A percentile compares a stretch with the other conserved stretches of the same genome.
phyloP scores from a whole-genome alignment of 768 basidiomycete genomes.

The Lyophyllum decastes region DNA sequence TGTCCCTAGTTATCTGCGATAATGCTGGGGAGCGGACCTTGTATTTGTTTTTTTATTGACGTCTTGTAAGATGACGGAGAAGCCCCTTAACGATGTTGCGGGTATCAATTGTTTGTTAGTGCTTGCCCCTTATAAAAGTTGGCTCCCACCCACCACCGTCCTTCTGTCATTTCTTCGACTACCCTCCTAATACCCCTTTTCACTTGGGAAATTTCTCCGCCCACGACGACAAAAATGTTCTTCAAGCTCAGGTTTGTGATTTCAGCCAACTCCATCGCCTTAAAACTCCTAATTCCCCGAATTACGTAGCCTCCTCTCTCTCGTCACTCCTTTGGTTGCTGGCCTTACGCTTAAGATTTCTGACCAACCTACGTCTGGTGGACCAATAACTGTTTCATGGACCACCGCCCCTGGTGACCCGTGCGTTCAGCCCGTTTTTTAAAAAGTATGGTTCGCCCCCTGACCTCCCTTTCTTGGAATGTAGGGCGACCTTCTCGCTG shows the following conservation, averaged over 20 bases:
- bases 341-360: constrained; percentile 47
- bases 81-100: constrained; percentile 6
- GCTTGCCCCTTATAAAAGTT: constrained; percentile 29
- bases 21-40: neutral
- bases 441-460: neutral
- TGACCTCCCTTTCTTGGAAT: neutral
- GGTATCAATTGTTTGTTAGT: constrained; percentile 21
- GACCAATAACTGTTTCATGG: constrained; percentile 48
- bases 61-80: neutral
- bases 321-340: constrained; percentile 48
- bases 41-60: neutral
- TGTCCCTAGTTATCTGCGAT: neutral
- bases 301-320: constrained; percentile 37
- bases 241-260: constrained; percentile 44
- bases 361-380: constrained; percentile 30
- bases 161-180: constrained; percentile 15
- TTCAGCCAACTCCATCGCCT: no score
- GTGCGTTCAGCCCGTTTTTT: constrained; percentile 24
- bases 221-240: constrained; percentile 46
- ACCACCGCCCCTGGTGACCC: constrained; percentile 41
- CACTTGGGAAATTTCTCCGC: constrained; percentile 16
- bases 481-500: constrained; percentile 37
- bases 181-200: constrained; percentile 22
- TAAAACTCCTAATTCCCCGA: neutral
- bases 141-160: neutral